Base-by-base conservation (phyloP, 768 basidiomycete species). In the Termitomyces sp. region DNA sequence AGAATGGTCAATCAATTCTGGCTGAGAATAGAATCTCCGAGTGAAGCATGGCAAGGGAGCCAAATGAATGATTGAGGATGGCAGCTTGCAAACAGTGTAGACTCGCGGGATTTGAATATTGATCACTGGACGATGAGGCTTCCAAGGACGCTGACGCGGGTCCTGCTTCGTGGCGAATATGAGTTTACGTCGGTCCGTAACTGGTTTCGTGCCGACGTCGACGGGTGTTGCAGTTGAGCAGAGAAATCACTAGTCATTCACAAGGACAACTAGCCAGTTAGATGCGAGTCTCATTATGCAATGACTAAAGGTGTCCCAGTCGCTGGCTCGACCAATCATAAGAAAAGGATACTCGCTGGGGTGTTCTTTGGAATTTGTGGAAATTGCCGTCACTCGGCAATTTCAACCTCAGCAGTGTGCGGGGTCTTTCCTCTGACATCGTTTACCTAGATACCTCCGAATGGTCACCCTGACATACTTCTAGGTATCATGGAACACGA, bases 381-480 rank as follows among this genome's bases (percentile, higher is more conserved):
- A 43, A 23, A 14, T 19, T 21, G 19, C 21, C 33, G 14, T 31
- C 30, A 47, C 28, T 47, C 30, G 30, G 33, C 48, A 35, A 4
- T 43, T 42, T 33, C 14, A 28, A 42, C 12, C 41, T 49, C 47
- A 41, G 48, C 48, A 46, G 51, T 57, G 50, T 30, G 38, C 45
- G 53, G 57, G 42, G 56, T 57, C 56, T 46, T 43, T 47, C 23
- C 49, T 23, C 47, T 28, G 30, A 19, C 12, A 30, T 47, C 23
- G 31, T 42, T 56, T 40, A 42, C 28, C 47, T 42, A 12, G 33
- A 31, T 21, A 31, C 35, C 37, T 41, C 59, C 59, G 44, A 50
- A 53, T 56, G 59, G 55, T 30, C 47, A 53, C 56, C 14, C 33
- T 53, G 55, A 48, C 47, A 53, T 50, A 31, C 38, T 50, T 38